These are phyloP conservation scores for Talaromyces liani DNA, from an alignment of 495 filamentous ascomycete species.

Conservation along the genomic window DNA sequence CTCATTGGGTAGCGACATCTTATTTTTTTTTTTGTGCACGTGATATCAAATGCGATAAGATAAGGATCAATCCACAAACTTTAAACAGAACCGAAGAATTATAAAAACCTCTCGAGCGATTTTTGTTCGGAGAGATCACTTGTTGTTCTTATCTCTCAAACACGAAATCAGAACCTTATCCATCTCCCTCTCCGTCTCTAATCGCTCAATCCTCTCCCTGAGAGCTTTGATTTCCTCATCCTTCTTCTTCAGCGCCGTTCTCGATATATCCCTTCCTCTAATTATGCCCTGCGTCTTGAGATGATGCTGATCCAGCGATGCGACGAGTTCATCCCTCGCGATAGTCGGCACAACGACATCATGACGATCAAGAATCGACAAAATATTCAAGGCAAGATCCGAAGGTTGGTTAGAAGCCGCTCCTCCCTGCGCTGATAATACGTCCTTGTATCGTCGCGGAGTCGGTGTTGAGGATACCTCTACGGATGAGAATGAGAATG, in stretches of 20 bases:
- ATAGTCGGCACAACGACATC: slow-evolving; percentile 33
- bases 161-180: slow-evolving; percentile 37
- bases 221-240: slow-evolving; percentile 51
- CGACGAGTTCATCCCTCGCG: slow-evolving; percentile 33
- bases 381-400: slow-evolving; percentile 42
- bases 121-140: not conserved
- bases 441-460: slow-evolving; percentile 37
- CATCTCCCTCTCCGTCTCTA: slow-evolving; percentile 27
- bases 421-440: slow-evolving; percentile 14
- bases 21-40: not conserved
- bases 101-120: not conserved
- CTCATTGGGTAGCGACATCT: slow-evolving; percentile 1
- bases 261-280: slow-evolving; percentile 53
- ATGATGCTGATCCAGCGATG: slow-evolving; percentile 48
- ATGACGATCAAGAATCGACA: slow-evolving; percentile 42
- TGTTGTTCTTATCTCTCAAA: slow-evolving; percentile 8
- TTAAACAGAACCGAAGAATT: not conserved
- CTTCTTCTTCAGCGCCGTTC: slow-evolving; percentile 53
- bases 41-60: slow-evolving; percentile 1
- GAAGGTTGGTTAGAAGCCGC: slow-evolving; percentile 25
- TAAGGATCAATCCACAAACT: not conserved
- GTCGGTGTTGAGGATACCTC: slow-evolving; percentile 41
- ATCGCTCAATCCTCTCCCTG: slow-evolving; percentile 33
- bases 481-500: slow-evolving; percentile 23
- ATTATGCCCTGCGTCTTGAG: slow-evolving; percentile 48